These are phyloP conservation scores for Gomphus bonarii DNA, from an alignment of 1,284 basidiomycete genomes.

Conservation along the genomic window DNA sequence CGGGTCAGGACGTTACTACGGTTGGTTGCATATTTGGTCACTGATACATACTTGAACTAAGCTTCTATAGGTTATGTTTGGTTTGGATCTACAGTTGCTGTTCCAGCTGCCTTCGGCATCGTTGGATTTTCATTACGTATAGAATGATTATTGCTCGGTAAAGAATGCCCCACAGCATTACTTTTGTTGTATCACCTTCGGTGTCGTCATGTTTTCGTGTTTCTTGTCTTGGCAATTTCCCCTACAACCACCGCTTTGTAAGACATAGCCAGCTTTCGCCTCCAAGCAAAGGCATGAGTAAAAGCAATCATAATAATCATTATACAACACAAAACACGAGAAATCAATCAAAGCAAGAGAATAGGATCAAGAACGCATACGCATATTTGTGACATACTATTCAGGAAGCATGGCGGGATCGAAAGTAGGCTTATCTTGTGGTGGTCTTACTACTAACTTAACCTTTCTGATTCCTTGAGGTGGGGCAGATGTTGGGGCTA, in stretches of 20 bases:
- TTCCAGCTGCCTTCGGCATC: conserved; percentile 66
- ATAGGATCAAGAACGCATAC: not conserved
- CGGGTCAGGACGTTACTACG: conserved; percentile 59
- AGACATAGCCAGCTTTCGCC: not conserved
- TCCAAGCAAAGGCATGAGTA: not conserved
- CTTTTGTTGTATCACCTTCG: too few species aligned
- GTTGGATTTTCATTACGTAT: conserved; percentile 80
- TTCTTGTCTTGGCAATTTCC: not conserved
- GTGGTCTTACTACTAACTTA: conserved; percentile 13
- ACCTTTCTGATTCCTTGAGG: conserved; percentile 11
- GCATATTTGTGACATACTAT: not conserved
- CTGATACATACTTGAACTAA: conserved; percentile 3
- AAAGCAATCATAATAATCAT: conserved; percentile 1
- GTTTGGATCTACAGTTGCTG: conserved; percentile 81
- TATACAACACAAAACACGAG: conserved; percentile 8
- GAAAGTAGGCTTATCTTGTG: not conserved
- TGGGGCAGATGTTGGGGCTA: not conserved
- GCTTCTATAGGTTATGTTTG: conserved; percentile 43
- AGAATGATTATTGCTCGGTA: conserved; percentile 50
- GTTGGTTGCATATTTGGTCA: conserved; percentile 1
- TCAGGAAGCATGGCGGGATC: not conserved
- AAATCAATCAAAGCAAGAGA: not conserved
- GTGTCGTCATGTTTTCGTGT: too few species aligned
- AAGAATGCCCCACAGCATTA: not conserved
- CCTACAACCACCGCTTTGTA: not conserved